Percentiles rank a stretch among this genome's conserved stretches.
Evolutionary conservation across 495 filamentous ascomycete species (phyloP).

Genomic region (Daldinia grandis): DNA sequence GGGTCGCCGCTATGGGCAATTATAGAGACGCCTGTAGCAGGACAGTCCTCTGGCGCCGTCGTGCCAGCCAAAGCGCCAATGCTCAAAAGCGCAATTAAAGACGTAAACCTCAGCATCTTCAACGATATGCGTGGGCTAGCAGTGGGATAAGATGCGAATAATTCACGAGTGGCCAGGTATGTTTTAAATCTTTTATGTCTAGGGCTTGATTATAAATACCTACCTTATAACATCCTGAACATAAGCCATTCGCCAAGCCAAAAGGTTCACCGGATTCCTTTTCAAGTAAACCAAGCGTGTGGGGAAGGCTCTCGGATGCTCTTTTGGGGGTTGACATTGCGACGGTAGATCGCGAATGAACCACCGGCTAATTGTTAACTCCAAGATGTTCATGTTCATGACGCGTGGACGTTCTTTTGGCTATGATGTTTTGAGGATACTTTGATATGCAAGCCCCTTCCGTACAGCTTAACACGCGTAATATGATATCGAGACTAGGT

Average conservation of each 20-base stretch:
- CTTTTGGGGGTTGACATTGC: constrained; percentile 20
- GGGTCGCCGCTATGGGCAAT: constrained; percentile 48
- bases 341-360: constrained; percentile 18
- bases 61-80: constrained; percentile 19
- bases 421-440: not conserved
- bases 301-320: constrained; percentile 27
- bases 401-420: not conserved
- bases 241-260: constrained; percentile 22
- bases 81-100: constrained; percentile 35
- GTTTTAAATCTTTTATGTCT: not conserved
- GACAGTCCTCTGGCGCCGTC: constrained; percentile 29
- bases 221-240: not conserved
- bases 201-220: not conserved
- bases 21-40: constrained; percentile 32
- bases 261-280: constrained; percentile 22
- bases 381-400: not conserved
- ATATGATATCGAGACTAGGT: too few relatives aligned
- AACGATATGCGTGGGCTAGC: not conserved
- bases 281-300: constrained; percentile 35
- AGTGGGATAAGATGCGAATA: not conserved
- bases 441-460: too few relatives aligned
- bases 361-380: constrained; percentile 30
- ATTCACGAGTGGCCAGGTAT: not conserved
- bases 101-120: constrained; percentile 32
- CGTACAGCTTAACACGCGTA: too few relatives aligned